Base-by-base conservation (phyloP, 2,329 filamentous ascomycete genomes). In the Mycocentrospora acerina region DNA sequence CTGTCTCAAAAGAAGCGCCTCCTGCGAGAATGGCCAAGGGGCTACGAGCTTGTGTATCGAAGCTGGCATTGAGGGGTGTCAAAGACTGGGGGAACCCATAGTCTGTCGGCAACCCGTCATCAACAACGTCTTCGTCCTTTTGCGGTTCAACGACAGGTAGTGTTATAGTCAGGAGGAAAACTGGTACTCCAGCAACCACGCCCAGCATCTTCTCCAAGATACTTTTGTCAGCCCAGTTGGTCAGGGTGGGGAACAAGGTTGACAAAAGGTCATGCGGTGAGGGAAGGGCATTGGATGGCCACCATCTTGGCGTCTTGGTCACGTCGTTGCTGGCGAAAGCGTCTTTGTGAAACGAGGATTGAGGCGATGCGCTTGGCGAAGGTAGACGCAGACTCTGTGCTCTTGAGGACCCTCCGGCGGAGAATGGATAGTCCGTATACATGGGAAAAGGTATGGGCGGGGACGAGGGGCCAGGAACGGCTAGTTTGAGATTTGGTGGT, bases 141-240 rank as follows among this genome's bases (percentile, higher is more conserved):
- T 80, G 76, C 1, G 80, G 79, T 56, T 97, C 91, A 5, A 95
- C 88, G 1, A 98, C 90, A 0, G 94, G 93, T 4, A 98, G 68
- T 0, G 93, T 98, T 31, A 93, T 82, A 1, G 91, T 91, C 4
- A 98, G 75, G 2, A 97, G 71, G 46, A 98, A 88, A 25, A 98
- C 89, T 54, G 86, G 94, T 1, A 90, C 88, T n/a, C 89, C 84
- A 7, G 90, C 90, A 25, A 94, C 77, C 9, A 93, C 57, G 28
- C 89, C 91, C 32, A 96, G 71, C 29, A 90, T 70, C 59, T 87
- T 90, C 55, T 91, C 90, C 82, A 84, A 89, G n/a, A 85, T 67
- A n/a, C 75, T 82, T 68, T 96, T 97, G 18, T 86, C 80, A 29
- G 69, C 73, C 89, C 91, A 98, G 17, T 79, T 83, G 48, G 83